phyloP scores from a whole-genome alignment of 805 yeast species.

The Cyberlindnera americana region DNA sequence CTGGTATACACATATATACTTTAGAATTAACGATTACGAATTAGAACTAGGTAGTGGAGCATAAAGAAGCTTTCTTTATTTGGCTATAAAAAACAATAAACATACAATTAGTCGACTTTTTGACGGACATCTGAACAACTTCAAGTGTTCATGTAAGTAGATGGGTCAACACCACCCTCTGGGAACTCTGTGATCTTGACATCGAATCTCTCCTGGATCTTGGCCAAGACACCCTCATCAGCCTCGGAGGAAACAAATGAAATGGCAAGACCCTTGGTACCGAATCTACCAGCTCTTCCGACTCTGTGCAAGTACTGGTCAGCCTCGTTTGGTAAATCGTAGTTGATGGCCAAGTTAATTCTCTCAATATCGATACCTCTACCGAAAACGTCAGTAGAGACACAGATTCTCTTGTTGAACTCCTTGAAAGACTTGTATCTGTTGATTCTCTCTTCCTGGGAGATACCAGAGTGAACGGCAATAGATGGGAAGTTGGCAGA shows the following conservation, averaged over 20 bases:
- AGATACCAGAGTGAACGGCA: conserved; percentile 92
- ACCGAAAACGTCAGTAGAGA: conserved; percentile 96
- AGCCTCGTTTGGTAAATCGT: conserved; percentile 93
- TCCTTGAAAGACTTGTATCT: conserved; percentile 95
- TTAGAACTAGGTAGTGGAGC: no score
- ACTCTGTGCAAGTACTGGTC: conserved; percentile 99
- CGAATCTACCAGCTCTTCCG: conserved; percentile 99
- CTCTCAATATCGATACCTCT: conserved; percentile 99
- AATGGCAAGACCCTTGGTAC: conserved; percentile 96
- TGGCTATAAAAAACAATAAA: no score
- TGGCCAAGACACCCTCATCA: conserved; percentile 84
- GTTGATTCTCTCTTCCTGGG: conserved; percentile 97
- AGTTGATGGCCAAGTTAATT: conserved; percentile 95
- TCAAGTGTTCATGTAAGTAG: conserved; percentile 96
- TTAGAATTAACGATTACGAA: no score
- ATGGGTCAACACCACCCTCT: conserved; percentile 95
- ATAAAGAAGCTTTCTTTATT: no score
- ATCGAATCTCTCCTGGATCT: conserved; percentile 96
- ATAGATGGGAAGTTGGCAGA: conserved; percentile 96
- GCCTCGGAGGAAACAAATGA: conserved; percentile 83
- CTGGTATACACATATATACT: no score
- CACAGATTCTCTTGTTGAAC: conserved; percentile 98
- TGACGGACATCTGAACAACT: no score
- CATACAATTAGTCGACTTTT: no score
- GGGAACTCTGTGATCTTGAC: conserved; percentile 95